phyloP scores from a whole-genome alignment of 140 eudicot species.

The Cichorium intybus region DNA sequence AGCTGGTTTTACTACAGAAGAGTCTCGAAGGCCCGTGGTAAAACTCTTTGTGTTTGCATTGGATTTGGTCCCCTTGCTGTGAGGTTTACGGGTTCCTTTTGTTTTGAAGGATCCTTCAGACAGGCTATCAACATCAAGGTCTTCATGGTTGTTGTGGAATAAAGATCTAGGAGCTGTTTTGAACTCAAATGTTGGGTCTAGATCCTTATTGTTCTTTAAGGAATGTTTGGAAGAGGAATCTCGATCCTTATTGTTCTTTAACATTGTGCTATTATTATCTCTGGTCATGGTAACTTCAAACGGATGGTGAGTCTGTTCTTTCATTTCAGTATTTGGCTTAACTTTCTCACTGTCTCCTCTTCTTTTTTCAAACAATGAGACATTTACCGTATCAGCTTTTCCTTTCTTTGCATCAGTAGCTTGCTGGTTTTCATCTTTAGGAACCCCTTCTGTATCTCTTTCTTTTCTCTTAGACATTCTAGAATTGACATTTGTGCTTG shows the following conservation, averaged over 20 bases:
- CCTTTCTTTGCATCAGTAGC: conserved; percentile 35
- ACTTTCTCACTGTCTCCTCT: conserved; percentile 27
- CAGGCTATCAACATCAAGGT: conserved; percentile 36
- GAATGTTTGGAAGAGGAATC: conserved; percentile 32
- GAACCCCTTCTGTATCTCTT: conserved; percentile 24
- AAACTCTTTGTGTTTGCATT: conserved; percentile 43
- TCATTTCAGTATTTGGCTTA: conserved; percentile 30
- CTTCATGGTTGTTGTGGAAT: conserved; percentile 36
- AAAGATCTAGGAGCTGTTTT: conserved; percentile 42
- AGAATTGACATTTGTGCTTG: conserved; percentile 27
- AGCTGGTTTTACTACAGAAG: conserved; percentile 26
- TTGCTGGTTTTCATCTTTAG: conserved; percentile 29
- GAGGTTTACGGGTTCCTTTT: conserved; percentile 37
- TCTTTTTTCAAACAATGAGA: conserved; percentile 21
- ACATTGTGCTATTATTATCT: conserved; percentile 16
- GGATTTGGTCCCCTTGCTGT: conserved; percentile 24
- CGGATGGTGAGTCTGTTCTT: conserved; percentile 18
- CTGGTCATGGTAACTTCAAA: conserved; percentile 23
- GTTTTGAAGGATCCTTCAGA: conserved; percentile 24
- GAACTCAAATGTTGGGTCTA: conserved; percentile 39
- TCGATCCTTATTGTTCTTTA: conserved; percentile 26
- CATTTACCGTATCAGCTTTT: conserved; percentile 35
- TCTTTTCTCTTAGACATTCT: conserved; percentile 40
- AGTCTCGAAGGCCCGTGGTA: conserved; percentile 32
- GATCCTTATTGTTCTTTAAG: conserved; percentile 21